Evolutionary conservation across 2,329 filamentous ascomycete genomes (phyloP), one percentile per base, ranked within the genome.

Genomic region (Sporothrix schenckii): DNA sequence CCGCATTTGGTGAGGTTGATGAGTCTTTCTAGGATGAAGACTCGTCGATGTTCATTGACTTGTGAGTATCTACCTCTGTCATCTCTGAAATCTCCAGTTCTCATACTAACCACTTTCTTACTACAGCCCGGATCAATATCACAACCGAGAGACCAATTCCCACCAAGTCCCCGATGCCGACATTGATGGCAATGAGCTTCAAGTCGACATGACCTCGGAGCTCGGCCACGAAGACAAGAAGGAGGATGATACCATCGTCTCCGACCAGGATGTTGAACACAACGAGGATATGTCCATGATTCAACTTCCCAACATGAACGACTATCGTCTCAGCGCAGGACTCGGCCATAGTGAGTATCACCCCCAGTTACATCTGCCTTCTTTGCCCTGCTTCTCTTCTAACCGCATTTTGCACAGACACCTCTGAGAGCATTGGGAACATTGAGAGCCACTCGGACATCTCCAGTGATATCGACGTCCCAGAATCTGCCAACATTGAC

Each of bases 1-100:
- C 19, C 1, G 68, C 30, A 1, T 47, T 54, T 21, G 34, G 24
- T 19, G 68, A 69, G 10, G 68, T 66, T 1, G 41, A 66, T 6
- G 69, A 70, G 7, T 50, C 69, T 9, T 60, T 66, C n/a, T 70
- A 66, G 69, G 60, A 70, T 3, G 44, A 66, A 0, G 69, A 70
- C 3, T 70, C 69, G 9, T 70, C 69, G 2, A 27, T 5, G 0
- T 66, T 70, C 19, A 58, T 70, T 14, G 61, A 70, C 7, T 27
- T 34, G 68, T 70, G 34, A 50, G 68, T 61, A 54, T 19, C 19
- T 30, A 30, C 4, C 27, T 30, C 27, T 30, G 27, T 30, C 44
- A 49, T 49, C 58, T 39, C 56, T 61, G 21, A 6, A 9, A 16
- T 7, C 58, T 47, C 34, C 5, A 19, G 11, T 4, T 30, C 21